A percentile compares a stretch with the other conserved stretches of the same genome.
phyloP scores from a whole-genome alignment of 2,329 filamentous ascomycete genomes.

The Dichotomopilus funicola region DNA sequence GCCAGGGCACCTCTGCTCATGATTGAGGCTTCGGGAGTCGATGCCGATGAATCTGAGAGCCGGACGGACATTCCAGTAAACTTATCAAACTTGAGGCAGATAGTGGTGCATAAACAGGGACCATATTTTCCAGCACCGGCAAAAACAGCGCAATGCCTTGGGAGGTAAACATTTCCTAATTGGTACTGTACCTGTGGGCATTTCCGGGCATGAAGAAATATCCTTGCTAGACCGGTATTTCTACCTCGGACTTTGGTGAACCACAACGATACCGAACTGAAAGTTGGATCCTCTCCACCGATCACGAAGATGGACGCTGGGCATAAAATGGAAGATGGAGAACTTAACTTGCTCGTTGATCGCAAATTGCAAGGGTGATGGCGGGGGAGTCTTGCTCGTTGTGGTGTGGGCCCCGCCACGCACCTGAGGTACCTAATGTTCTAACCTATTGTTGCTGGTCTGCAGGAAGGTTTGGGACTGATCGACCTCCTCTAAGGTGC shows the following conservation, averaged over 20 bases:
- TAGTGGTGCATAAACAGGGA: conserved; percentile 24
- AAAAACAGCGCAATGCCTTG: conserved; percentile 27
- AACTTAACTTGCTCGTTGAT: no score
- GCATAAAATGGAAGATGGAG: no score
- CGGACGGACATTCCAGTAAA: background rate
- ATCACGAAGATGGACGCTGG: no score
- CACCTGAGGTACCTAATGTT: no score
- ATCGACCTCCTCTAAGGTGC: background rate
- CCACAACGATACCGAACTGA: no score
- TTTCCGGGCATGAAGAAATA: no score
- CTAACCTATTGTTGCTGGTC: no score
- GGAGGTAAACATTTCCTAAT: conserved; percentile 13
- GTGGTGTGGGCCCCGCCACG: conserved; percentile 1
- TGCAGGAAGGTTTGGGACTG: background rate
- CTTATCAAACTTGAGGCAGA: conserved; percentile 5
- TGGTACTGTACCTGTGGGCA: background rate
- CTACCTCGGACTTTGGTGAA: no score
- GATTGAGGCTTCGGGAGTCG: conserved; percentile 8
- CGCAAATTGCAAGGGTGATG: conserved; percentile 12
- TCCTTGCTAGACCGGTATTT: no score
- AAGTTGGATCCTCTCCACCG: no score
- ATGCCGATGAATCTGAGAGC: background rate
- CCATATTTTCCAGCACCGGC: conserved; percentile 28
- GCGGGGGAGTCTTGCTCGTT: conserved; percentile 4
- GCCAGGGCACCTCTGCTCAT: conserved; percentile 4